Evolutionary conservation across 2,329 filamentous ascomycete genomes (phyloP), one percentile per base, ranked within the genome.

Genomic region (Aspergillus awamori): DNA sequence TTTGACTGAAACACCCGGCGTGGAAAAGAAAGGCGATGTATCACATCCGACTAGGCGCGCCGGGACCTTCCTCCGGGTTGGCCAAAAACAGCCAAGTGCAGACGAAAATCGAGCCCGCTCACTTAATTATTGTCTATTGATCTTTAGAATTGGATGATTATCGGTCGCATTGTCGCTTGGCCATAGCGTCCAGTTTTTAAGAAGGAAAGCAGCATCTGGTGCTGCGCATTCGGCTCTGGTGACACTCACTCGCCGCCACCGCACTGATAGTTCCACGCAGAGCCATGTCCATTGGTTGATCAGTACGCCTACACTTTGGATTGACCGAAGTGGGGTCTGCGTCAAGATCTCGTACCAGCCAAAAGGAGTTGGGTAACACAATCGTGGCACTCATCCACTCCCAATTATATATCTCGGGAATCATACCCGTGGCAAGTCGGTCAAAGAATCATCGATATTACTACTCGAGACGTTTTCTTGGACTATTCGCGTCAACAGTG

Each of bases 1-100:
- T 53, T 53, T 26, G 41, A 8, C 11, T 54, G 49, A 55, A 49
- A 60, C 53, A n/a, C 53, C 39, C 39, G 43, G n/a, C 52, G 58
- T 39, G 26, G 33, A 51, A 45, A 47, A 39, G 38, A 38, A 36
- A 62, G 17, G 47, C 51, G 64, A 66, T 52, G 41, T 33, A 59
- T 66, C 64, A 65, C 54, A 61, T 63, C 49, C 24, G 22, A 43
- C 43, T 45, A 47, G 17, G 39, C 53, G 39, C 36, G 39, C 36
- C 39, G n/a, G 30, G 28, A 45, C 53, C 39, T 36, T 47, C 39
- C 24, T 33, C 24, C 53, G 43, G 39, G 38, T 49, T 49, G 45
- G 15, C 45, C 45, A 17, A 30, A 56, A 33, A 17, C 39, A 56
- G 20, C 53, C 53, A 45, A 45, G 26, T 39, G 30, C 26, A 33